Conservation (phyloP, 805 yeast genomes). For the Yamadazyma endophytica region DNA sequence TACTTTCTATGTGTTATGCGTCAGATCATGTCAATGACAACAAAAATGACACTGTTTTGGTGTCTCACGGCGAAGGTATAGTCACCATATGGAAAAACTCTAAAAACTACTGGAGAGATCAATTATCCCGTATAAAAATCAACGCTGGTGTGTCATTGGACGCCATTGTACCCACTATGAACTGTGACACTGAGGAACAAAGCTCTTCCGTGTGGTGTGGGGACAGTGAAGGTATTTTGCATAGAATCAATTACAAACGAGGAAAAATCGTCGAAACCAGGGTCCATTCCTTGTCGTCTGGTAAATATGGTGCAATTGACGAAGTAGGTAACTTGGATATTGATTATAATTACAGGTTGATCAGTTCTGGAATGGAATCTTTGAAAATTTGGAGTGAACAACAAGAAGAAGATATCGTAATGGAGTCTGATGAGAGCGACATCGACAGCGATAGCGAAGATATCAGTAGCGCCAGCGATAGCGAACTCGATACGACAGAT, state of each 20-base stretch:
- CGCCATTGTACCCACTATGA: slow-evolving; percentile 55
- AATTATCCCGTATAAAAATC: slow-evolving; percentile 69
- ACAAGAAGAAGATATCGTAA: slow-evolving; percentile 11
- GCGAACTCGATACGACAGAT: no score
- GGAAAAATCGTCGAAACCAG: slow-evolving; percentile 66
- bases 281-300: slow-evolving; percentile 49
- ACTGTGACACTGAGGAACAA: slow-evolving; percentile 43
- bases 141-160: slow-evolving; percentile 72
- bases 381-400: slow-evolving; percentile 70
- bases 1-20: slow-evolving; percentile 69
- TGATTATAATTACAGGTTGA: slow-evolving; percentile 74
- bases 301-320: slow-evolving; percentile 45
- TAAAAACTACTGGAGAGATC: slow-evolving; percentile 69
- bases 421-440: slow-evolving; percentile 13
- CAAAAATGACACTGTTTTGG: slow-evolving; percentile 60
- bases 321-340: slow-evolving; percentile 75
- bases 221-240: slow-evolving; percentile 68
- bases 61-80: slow-evolving; percentile 90
- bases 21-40: slow-evolving; percentile 44
- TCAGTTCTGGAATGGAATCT: slow-evolving; percentile 80
- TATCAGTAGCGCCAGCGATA: slow-evolving; percentile 18
- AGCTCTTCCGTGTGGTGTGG: slow-evolving; percentile 69
- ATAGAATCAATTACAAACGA: slow-evolving; percentile 58
- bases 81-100: slow-evolving; percentile 81
- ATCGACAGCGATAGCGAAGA: slow-evolving; percentile 24